Base-by-base conservation (phyloP, 73 alveolate genomes). In the Uronychia setigera region DNA sequence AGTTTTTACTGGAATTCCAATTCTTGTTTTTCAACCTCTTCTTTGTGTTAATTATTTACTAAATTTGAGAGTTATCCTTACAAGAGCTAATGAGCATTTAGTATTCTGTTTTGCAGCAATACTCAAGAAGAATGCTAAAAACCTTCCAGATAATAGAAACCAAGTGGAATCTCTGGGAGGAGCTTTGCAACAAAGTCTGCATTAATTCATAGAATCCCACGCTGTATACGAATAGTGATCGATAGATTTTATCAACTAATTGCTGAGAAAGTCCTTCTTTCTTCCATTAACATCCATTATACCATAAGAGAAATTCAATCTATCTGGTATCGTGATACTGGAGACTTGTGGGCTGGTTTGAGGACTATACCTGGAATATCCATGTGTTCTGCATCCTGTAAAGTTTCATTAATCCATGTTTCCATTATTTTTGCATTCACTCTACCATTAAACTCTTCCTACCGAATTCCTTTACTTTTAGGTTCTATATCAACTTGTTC, bases 31-130 rank as follows among this genome's bases (percentile, higher is more conserved):
- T 91, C 96, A 1, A 82, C 27, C 79, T 76, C 89, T 31, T 88
- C 89, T 35, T 81, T 78, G 31, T 89, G 89, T 81, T 89, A 92
- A 0, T 30, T 46, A 31, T 80, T 85, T 46, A 89, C 34, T 59
- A 77, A 80, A 0, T 85, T 80, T 5, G 19, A 19, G 67, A 46
- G 19, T 46, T 46, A 19, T 5, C n/a, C 67, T 5, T 46, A 46
- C 67, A 11, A 46, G 79, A 81, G 5, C 87, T 75, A 25, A 92
- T 92, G 34, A 92, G 57, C 87, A 85, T 86, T 74, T 88, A 60
- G 84, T 88, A 92, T 32, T 92, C 96, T 0, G 88, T 77, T 35
- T 88, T 85, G 82, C 96, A 92, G 85, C 94, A 92, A 74, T 88
- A 92, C 86, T 92, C 96, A 0, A 88, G 85, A 19, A 92, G 79